These are phyloP conservation scores for Fusarium chaquense DNA, from an alignment of 2,329 filamentous ascomycete species.

Conservation along the genomic window DNA sequence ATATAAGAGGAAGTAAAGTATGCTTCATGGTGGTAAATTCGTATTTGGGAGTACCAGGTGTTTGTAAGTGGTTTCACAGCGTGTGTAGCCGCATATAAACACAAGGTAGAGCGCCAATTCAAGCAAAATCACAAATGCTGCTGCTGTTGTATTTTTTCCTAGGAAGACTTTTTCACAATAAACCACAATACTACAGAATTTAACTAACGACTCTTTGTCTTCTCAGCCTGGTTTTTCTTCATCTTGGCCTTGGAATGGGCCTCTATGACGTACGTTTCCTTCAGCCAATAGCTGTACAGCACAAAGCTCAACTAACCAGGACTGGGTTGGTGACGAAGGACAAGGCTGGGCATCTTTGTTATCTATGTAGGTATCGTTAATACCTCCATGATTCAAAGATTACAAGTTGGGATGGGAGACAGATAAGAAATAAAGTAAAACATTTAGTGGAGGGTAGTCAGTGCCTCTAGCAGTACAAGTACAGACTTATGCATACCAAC, in stretches of 20 bases:
- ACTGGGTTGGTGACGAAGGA: conserved; percentile 22
- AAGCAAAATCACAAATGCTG: neutral
- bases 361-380: neutral
- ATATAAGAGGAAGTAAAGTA: conserved; percentile 18
- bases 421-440: neutral
- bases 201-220: conserved; percentile 23
- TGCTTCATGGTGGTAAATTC: conserved; percentile 31
- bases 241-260: conserved; percentile 39
- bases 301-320: conserved; percentile 30
- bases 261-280: conserved; percentile 38
- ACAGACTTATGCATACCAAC: conserved; percentile 12
- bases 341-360: conserved; percentile 28
- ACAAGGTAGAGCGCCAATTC: conserved; percentile 6
- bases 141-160: neutral
- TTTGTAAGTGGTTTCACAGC: conserved; percentile 26
- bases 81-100: conserved; percentile 2
- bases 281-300: conserved; percentile 34
- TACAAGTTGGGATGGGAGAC: neutral
- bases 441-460: conserved; percentile 11
- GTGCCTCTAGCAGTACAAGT: neutral
- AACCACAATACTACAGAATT: conserved; percentile 8
- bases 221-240: conserved; percentile 29
- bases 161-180: neutral
- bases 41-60: conserved; percentile 8
- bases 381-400: neutral